Evolutionary conservation across 2,329 filamentous ascomycete species (phyloP), one percentile per base, ranked within the genome.

Genomic region (Alternaria burnsii): DNA sequence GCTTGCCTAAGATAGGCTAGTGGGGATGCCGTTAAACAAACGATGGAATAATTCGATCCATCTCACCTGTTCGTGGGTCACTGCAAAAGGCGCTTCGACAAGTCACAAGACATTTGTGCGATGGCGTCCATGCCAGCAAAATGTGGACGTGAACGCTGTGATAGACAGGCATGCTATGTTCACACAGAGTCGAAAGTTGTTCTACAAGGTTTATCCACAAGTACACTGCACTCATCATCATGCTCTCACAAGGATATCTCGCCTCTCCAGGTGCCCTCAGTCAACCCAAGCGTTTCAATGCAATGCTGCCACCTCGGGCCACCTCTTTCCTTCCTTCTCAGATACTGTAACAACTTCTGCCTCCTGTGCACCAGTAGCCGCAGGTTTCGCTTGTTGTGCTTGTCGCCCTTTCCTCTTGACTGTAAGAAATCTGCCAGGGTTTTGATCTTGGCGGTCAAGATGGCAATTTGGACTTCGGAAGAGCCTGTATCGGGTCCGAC

Each of bases 401-500:
- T 97, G 77, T 99, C 95, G 77, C 90, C 93, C 78, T 91, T 87
- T 5, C 90, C 92, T 69, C 88, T 86, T 42, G 82, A 84, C 73
- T 90, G 85, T 52, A 97, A 80, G 67, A 90, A 89, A 68, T 91
- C 85, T 16, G 91, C 89, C 51, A 99, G 79, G 24, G 90, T 89
- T 65, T 92, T 86, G 76, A 99, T 99, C 85, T 97, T 98, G 58
- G 93, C 87, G 3, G 95, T 99, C 77, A 99, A 80, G 70, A 99
- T 96, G 46, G 93, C 94, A 68, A 96, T 93, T 83, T 99, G 95
- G n/a, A 99, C 96, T 81, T 99, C 95, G 7, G 92, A 92, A 71
- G 92, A 97, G 36, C 95, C 95, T 1, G 94, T 99, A 76, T 99
- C 95, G 5, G 91, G 91, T 0, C 95, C 95, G n/a, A 89, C 88